These are phyloP conservation scores for Trichocomaceae sp. DNA, from an alignment of 2,329 filamentous ascomycete species.

Conservation along the genomic window DNA sequence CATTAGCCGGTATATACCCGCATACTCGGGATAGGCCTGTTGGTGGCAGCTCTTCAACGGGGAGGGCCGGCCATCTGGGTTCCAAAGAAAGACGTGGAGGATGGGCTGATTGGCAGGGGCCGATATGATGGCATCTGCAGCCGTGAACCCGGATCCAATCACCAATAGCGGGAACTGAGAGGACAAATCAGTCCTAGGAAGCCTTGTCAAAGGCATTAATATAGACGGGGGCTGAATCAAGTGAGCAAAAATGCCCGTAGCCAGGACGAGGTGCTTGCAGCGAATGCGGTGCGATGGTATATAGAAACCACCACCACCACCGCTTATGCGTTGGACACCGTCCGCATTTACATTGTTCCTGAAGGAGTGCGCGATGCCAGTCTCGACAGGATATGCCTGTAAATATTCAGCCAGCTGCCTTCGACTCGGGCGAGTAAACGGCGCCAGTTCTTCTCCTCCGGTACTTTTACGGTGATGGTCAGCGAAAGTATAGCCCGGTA, in stretches of 20 bases:
- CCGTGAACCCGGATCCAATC: conserved; percentile 57
- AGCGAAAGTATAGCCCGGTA: conserved; percentile 53
- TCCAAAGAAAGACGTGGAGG: conserved; percentile 56
- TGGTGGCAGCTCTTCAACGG: conserved; percentile 54
- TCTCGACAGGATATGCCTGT: conserved; percentile 47
- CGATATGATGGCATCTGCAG: conserved; percentile 55
- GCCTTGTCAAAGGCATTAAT: conserved; percentile 40
- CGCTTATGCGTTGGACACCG: conserved; percentile 37
- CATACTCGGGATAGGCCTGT: conserved; percentile 57
- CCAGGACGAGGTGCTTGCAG: conserved; percentile 53
- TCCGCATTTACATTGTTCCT: conserved; percentile 38
- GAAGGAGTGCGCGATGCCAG: conserved; percentile 46
- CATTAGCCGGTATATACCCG: conserved; percentile 55
- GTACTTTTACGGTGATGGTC: conserved; percentile 44
- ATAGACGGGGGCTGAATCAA: conserved; percentile 46
- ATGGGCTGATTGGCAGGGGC: conserved; percentile 46
- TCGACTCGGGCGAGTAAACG: conserved; percentile 51
- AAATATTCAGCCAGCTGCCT: conserved; percentile 52
- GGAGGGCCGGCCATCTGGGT: conserved; percentile 49
- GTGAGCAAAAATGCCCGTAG: conserved; percentile 54
- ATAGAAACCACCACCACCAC: conserved; percentile 45
- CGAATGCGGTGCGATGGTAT: conserved; percentile 47
- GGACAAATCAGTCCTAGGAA: conserved; percentile 19
- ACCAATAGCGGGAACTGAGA: conserved; percentile 43
- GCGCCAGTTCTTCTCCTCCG: conserved; percentile 37